Evolutionary conservation across 1,284 basidiomycete species (phyloP).

Genomic region (Jaminaea rosea): DNA sequence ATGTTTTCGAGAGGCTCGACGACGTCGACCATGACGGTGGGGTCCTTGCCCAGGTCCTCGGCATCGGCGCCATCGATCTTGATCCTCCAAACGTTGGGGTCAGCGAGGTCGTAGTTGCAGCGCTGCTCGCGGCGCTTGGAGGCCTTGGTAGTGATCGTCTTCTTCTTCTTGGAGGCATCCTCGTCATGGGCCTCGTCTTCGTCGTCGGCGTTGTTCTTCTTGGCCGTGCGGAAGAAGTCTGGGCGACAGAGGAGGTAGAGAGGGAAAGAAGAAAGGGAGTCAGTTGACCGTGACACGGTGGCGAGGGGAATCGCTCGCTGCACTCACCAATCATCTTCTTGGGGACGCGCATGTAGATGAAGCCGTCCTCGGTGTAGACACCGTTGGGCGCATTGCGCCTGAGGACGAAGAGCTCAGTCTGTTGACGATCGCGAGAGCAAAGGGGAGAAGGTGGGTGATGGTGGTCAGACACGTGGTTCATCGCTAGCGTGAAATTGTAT

Average conservation of each 20-base stretch:
- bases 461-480: too few relatives aligned
- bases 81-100: slow-evolving; percentile 38
- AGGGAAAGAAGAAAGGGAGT: slow-evolving; percentile 2
- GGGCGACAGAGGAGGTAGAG: slow-evolving; percentile 5
- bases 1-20: slow-evolving; percentile 39
- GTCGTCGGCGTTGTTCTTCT: slow-evolving; percentile 36
- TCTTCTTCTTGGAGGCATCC: slow-evolving; percentile 23
- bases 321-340: slow-evolving; percentile 30
- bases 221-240: slow-evolving; percentile 38
- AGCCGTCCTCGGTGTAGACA: slow-evolving; percentile 28
- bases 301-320: neutral
- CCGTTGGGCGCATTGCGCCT: slow-evolving; percentile 33
- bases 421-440: too few relatives aligned
- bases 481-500: too few relatives aligned
- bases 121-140: slow-evolving; percentile 33
- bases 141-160: slow-evolving; percentile 11
- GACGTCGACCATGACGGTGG: slow-evolving; percentile 36
- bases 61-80: slow-evolving; percentile 31
- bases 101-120: slow-evolving; percentile 31
- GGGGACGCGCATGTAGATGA: slow-evolving; percentile 37
- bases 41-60: slow-evolving; percentile 27
- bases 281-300: neutral
- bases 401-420: slow-evolving; percentile 40
- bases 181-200: slow-evolving; percentile 16
- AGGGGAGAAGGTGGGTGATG: too few relatives aligned